Percentiles rank a stretch among this genome's conserved stretches.
phyloP scores from a whole-genome alignment of 495 filamentous ascomycete genomes.

The Physcia stellaris region DNA sequence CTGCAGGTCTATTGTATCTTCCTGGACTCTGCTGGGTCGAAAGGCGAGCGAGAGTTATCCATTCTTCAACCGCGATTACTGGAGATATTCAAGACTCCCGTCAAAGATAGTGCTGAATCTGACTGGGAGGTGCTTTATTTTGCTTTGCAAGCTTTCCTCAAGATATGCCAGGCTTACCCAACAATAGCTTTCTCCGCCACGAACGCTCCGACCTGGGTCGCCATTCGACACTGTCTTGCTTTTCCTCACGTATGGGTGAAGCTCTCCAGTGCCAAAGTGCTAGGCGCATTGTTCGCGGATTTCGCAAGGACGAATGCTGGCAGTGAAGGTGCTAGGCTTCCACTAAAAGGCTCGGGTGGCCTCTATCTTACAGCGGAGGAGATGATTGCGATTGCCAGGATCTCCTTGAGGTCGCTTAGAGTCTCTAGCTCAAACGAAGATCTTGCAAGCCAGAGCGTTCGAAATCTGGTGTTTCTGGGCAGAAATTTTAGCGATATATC shows the following conservation, averaged over 20 bases:
- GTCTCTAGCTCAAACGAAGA: conserved; percentile 50
- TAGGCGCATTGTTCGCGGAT: conserved; percentile 64
- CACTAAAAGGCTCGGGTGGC: conserved; percentile 55
- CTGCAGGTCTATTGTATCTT: conserved; percentile 72
- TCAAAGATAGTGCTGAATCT: conserved; percentile 32
- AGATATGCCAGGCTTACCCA: conserved; percentile 54
- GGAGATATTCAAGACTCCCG: conserved; percentile 33
- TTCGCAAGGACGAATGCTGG: conserved; percentile 50
- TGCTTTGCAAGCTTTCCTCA: conserved; percentile 51
- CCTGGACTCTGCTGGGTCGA: conserved; percentile 53
- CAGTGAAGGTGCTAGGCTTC: conserved; percentile 37
- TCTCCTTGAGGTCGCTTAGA: conserved; percentile 51
- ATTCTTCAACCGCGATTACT: conserved; percentile 29
- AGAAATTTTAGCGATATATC: conserved; percentile 47
- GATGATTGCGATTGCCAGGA: conserved; percentile 50
- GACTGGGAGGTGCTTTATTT: conserved; percentile 75
- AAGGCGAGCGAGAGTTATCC: conserved; percentile 47
- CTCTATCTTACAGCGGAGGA: conserved; percentile 49
- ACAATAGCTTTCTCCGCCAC: conserved; percentile 41
- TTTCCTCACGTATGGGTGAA: conserved; percentile 68
- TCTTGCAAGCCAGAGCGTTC: conserved; percentile 55
- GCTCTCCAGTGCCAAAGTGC: conserved; percentile 57
- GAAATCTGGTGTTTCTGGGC: conserved; percentile 65
- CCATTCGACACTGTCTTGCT: conserved; percentile 49
- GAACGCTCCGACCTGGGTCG: conserved; percentile 48